Evolutionary conservation across 495 filamentous ascomycete genomes (phyloP), one percentile per base, ranked within the genome.

Genomic region (Talaromyces borbonicus): DNA sequence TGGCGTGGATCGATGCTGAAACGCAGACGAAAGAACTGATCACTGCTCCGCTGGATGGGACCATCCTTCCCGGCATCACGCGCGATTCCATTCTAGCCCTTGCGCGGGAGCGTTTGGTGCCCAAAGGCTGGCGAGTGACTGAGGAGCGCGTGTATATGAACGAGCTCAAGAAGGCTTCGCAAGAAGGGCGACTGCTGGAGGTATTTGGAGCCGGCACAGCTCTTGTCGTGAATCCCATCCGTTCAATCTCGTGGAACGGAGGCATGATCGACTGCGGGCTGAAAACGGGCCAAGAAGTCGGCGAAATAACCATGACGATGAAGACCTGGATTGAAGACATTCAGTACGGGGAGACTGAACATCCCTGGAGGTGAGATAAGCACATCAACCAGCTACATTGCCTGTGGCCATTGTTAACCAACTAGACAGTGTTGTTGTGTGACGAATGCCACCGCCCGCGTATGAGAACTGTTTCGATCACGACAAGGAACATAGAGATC

Each of bases 301-400:
- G 88, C 23, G 78, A 82, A 52, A 66, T 90, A 26, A 73, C 87
- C 19, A 61, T 66, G 54, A 71, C 67, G 60, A 80, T 92, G 77
- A 89, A 86, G 74, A 65, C 70, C 44, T 94, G 87, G 87, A 90
- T 94, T 52, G 84, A 90, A 64, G 80, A 68, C 29, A 79, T 83
- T 45, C 85, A 90, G 63, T 90, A 92, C 60, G 87, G 87, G 20
- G 84, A 87, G 51, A 83, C 86, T 55, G 74, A 82, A 57, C 83
- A 87, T 58, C 73, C 77, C 45, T 89, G 84, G 84, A 84, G 83
- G 43, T 46, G 30, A 25, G 43, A n/a, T n/a, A n/a, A n/a, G n/a
- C n/a, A n/a, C n/a, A n/a, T n/a, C n/a, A n/a, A n/a, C n/a, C n/a
- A n/a, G n/a, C n/a, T n/a, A n/a, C n/a, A n/a, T n/a, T n/a, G n/a